Evolutionary conservation across 208 protist genomes (phyloP), one percentile per base, ranked within the genome.

Genomic region (Balamuthia mandrillaris): DNA sequence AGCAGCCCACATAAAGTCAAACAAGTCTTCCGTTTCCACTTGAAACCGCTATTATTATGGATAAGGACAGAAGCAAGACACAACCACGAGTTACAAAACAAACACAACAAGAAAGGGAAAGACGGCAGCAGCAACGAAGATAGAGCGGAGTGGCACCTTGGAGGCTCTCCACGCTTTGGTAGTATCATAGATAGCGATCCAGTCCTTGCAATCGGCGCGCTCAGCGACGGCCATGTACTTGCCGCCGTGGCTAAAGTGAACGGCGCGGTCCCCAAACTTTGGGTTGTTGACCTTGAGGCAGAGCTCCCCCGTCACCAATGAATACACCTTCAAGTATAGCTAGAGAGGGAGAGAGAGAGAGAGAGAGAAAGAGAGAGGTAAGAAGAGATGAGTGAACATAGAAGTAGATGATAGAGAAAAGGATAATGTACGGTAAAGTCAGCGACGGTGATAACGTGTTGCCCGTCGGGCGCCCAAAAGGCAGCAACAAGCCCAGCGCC

Each of bases 161-260:
- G 63, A 35, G 24, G 49, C 42, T 14, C 27, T 12, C 63, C 63
- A 74, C 63, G 42, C 39, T 24, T 74, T 74, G 37, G 6, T 41
- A 35, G 39, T 51, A 41, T 74, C 63, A 45, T 47, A 74, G 63
- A 74, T 74, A 41, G 63, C 31, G 31, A 74, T 74, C 24, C 49
- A 74, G 39, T 74, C 63, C 63, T 74, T 74, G 63, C 63, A 74
- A 24, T 24, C 63, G 39, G 42, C 37, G 21, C 63, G 63, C 63
- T 74, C 39, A 41, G 63, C 63, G 29, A 74, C 63, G 18, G 63
- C 63, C 39, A 74, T 47, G 39, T 74, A 74, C 39, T 41, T 18
- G 35, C 63, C 63, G 3, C 63, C 7, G 39, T 74, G 63, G 37
- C 63, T 74, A 41, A 74, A 74, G 63, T 74, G 63, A 4, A 74